phyloP scores from a whole-genome alignment of 768 basidiomycete genomes.

The Hypholoma sublateritium region DNA sequence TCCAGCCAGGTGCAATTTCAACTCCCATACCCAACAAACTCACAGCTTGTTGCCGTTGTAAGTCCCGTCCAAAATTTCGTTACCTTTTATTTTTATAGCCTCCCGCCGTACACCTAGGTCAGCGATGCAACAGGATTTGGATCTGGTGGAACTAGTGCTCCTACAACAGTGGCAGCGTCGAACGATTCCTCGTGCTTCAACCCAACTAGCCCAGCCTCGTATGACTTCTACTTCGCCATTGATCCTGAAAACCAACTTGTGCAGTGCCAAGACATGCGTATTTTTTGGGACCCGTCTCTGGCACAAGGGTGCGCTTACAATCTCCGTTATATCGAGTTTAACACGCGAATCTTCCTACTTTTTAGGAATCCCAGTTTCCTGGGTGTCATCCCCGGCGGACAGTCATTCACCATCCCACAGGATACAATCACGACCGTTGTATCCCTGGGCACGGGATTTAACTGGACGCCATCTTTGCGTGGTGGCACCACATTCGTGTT shows the following conservation, averaged over 20 bases:
- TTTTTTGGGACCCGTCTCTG: slow-evolving; percentile 59
- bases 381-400: slow-evolving; percentile 78
- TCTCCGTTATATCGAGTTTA: not conserved
- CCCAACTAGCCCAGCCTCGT: slow-evolving; percentile 33
- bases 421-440: slow-evolving; percentile 42
- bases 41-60: slow-evolving; percentile 77
- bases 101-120: slow-evolving; percentile 23
- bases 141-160: slow-evolving; percentile 72
- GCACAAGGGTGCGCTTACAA: slow-evolving; percentile 50
- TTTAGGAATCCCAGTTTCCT: slow-evolving; percentile 56
- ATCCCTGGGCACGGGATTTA: slow-evolving; percentile 59
- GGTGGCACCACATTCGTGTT: slow-evolving; percentile 66
- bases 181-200: slow-evolving; percentile 63
- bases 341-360: not conserved
- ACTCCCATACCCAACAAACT: slow-evolving; percentile 63
- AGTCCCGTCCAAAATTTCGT: not conserved
- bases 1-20: slow-evolving; percentile 47
- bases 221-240: slow-evolving; percentile 57
- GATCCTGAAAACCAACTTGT: slow-evolving; percentile 61
- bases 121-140: slow-evolving; percentile 50
- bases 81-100: not conserved
- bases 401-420: slow-evolving; percentile 66
- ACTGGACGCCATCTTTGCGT: slow-evolving; percentile 64
- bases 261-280: slow-evolving; percentile 62
- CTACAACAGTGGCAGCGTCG: slow-evolving; percentile 52